phyloP scores from a whole-genome alignment of 768 basidiomycete species.

The Tylopilus sp. region DNA sequence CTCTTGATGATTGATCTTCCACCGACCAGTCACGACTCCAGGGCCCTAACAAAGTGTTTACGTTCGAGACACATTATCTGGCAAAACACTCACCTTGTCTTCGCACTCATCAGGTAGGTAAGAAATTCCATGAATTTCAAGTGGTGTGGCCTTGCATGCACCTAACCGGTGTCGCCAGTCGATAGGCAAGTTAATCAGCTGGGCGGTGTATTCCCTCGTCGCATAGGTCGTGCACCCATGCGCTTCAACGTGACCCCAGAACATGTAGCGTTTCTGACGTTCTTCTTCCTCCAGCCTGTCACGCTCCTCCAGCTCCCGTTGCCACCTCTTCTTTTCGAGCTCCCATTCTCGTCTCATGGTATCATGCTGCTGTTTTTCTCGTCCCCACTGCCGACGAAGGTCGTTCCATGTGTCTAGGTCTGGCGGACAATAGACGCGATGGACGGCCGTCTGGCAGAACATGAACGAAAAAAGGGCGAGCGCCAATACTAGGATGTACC shows the following conservation, averaged over 20 bases:
- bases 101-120: slow-evolving; percentile 22
- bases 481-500: too few species aligned
- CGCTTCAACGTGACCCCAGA: slow-evolving; percentile 15
- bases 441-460: too few species aligned
- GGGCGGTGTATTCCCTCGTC: slow-evolving; percentile 29
- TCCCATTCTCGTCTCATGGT: too few species aligned
- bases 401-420: too few species aligned
- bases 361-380: too few species aligned
- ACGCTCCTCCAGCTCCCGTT: slow-evolving; percentile 14
- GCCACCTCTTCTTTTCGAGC: slow-evolving; percentile 9
- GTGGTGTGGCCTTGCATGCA: slow-evolving; percentile 21
- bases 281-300: slow-evolving; percentile 21
- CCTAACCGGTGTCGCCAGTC: slow-evolving; percentile 16
- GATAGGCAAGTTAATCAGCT: slow-evolving; percentile 27
- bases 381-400: too few species aligned
- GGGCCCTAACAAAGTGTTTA: slow-evolving; percentile 4
- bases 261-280: slow-evolving; percentile 22
- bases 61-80: too few species aligned
- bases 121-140: slow-evolving; percentile 21
- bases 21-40: slow-evolving; percentile 25
- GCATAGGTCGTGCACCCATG: slow-evolving; percentile 27
- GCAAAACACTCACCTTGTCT: slow-evolving; percentile 12
- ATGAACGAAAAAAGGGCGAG: too few species aligned
- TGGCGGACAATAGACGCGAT: too few species aligned
- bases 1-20: slow-evolving; percentile 24